A percentile compares a stretch with the other conserved stretches of the same genome.
Conservation (phyloP, 257 asterid species). For the Hygrophila difformis region DNA sequence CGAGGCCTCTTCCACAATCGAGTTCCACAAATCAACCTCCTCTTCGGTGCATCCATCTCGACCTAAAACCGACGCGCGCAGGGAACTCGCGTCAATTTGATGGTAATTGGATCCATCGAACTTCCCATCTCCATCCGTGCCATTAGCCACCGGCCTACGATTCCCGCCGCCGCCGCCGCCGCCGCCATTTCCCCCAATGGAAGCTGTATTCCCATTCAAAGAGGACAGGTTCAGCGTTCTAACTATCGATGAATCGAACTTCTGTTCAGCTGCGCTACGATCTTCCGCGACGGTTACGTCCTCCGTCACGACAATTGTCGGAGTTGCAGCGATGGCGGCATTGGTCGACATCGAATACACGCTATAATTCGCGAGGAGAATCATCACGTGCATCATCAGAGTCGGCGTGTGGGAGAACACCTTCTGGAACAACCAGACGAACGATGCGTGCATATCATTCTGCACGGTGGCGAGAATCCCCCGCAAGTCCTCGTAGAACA, state of each 20-base stretch:
- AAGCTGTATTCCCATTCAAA: conserved; percentile 42
- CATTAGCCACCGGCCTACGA: conserved; percentile 38
- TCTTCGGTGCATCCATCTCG: conserved; percentile 33
- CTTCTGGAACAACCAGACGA: conserved; percentile 94
- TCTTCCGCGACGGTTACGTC: conserved; percentile 40
- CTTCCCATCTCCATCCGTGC: conserved; percentile 72
- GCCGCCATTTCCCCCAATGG: conserved; percentile 50
- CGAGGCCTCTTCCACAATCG: conserved; percentile 61
- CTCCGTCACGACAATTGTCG: conserved; percentile 25
- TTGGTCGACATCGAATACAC: conserved; percentile 61
- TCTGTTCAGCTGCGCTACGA: conserved; percentile 18
- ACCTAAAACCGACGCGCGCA: neutral
- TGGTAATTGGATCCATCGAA: conserved; percentile 36
- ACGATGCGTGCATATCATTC: conserved; percentile 78
- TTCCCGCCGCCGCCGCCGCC: conserved; percentile 85
- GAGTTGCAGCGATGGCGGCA: conserved; percentile 43
- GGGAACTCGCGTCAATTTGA: conserved; percentile 25
- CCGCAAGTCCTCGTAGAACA: conserved; percentile 70
- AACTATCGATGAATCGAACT: conserved; percentile 45
- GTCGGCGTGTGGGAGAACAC: conserved; percentile 92
- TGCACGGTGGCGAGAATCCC: conserved; percentile 70
- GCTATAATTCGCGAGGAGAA: conserved; percentile 81
- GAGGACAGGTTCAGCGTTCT: conserved; percentile 41
- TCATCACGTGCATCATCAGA: conserved; percentile 88
- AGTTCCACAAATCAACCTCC: conserved; percentile 57